Percentiles rank a stretch among this genome's conserved stretches.
Evolutionary conservation across 2,329 filamentous ascomycete genomes (phyloP).

Genomic region (Pestalotiopsis sp.): DNA sequence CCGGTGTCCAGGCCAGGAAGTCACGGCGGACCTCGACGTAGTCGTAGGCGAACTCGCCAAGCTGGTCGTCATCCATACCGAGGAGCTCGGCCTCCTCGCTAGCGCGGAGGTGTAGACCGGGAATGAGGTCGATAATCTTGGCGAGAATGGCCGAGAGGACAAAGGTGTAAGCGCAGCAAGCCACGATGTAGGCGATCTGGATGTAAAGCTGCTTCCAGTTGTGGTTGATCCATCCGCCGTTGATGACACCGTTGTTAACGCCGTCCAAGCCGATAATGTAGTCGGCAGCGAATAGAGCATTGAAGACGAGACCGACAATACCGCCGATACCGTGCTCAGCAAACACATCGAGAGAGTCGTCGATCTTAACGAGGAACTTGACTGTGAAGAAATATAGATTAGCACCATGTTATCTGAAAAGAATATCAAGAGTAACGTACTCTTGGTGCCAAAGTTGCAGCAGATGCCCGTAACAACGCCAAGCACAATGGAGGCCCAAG

Average conservation of each 20-base stretch:
- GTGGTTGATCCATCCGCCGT: constrained; percentile 74
- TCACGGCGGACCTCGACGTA: constrained; percentile 88
- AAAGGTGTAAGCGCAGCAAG: constrained; percentile 69
- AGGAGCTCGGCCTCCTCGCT: constrained; percentile 82
- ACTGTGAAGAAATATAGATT: constrained; percentile 34
- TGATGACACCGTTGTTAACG: constrained; percentile 66
- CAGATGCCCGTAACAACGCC: constrained; percentile 66
- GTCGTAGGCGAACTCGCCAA: constrained; percentile 88
- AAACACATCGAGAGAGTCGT: constrained; percentile 73
- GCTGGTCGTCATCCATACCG: constrained; percentile 88
- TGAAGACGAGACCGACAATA: constrained; percentile 71
- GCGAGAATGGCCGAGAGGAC: constrained; percentile 74
- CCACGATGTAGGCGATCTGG: constrained; percentile 76
- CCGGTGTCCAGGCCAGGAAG: constrained; percentile 85
- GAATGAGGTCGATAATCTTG: constrained; percentile 73
- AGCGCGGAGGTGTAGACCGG: constrained; percentile 77
- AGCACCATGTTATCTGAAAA: background rate
- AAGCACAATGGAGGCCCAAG: constrained; percentile 68
- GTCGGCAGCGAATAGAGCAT: constrained; percentile 70
- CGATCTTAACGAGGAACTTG: constrained; percentile 64
- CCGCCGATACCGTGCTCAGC: constrained; percentile 72
- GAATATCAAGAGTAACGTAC: constrained; percentile 26
- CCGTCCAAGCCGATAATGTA: constrained; percentile 76
- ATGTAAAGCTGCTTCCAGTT: constrained; percentile 76
- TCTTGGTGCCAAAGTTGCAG: constrained; percentile 70